These are phyloP conservation scores for Cerrena zonata DNA, from an alignment of 1,284 basidiomycete genomes.

Conservation along the genomic window DNA sequence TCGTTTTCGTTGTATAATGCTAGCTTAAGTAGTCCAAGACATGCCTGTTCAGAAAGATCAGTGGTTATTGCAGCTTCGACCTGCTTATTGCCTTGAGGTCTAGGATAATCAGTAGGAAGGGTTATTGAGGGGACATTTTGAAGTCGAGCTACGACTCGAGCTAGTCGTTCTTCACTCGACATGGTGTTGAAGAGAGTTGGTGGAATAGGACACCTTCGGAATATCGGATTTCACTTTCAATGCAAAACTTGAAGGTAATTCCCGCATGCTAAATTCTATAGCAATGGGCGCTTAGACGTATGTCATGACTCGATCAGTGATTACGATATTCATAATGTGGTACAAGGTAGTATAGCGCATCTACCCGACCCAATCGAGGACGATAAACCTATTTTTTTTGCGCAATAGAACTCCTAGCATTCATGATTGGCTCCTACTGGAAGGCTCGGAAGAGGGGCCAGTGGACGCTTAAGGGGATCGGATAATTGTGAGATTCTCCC, in stretches of 20 bases:
- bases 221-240: background rate
- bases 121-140: slow-evolving; percentile 85
- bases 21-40: slow-evolving; percentile 68
- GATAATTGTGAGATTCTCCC: too few species aligned
- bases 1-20: slow-evolving; percentile 60
- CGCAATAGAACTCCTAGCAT: too few species aligned
- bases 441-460: too few species aligned
- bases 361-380: too few species aligned
- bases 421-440: too few species aligned
- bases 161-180: slow-evolving; percentile 35
- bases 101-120: slow-evolving; percentile 93
- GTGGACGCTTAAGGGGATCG: too few species aligned
- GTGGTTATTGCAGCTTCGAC: slow-evolving; percentile 75
- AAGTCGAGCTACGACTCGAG: slow-evolving; percentile 54
- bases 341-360: background rate
- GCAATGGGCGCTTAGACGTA: too few species aligned
- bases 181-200: slow-evolving; percentile 22
- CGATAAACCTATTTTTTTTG: too few species aligned
- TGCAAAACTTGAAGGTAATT: too few species aligned
- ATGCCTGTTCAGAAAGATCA: slow-evolving; percentile 64
- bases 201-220: background rate
- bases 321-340: background rate
- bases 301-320: background rate
- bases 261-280: too few species aligned
- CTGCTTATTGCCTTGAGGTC: slow-evolving; percentile 68